These are phyloP conservation scores for Psidium friedrichsthalianum DNA, from an alignment of 345 rosid genomes.

Conservation along the genomic window DNA sequence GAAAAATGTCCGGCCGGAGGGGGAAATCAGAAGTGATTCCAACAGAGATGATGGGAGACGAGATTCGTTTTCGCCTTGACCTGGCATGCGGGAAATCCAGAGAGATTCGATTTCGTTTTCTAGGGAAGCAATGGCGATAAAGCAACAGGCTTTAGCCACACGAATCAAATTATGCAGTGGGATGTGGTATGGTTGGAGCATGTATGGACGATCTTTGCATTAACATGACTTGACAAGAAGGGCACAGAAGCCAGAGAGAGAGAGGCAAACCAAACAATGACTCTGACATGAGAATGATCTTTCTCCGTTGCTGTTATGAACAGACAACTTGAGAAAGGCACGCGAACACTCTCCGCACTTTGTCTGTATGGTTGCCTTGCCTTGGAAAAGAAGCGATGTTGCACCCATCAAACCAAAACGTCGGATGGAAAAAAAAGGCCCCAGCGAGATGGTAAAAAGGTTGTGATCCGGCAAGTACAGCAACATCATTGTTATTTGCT, in stretches of 20 bases:
- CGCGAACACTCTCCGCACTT: background rate
- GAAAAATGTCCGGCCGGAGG: background rate
- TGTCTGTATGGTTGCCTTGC: constrained; percentile 1
- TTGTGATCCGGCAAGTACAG: background rate
- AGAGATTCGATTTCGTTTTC: background rate
- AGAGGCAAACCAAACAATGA: background rate
- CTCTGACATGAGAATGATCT: background rate
- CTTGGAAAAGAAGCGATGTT: constrained; percentile 10
- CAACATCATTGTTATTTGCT: background rate
- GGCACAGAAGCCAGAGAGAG: background rate
- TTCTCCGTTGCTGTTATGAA: background rate
- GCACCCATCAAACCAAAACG: background rate
- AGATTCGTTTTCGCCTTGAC: background rate
- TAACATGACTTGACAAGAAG: background rate
- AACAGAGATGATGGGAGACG: background rate
- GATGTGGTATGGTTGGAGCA: background rate
- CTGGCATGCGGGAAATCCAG: background rate
- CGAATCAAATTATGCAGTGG: background rate
- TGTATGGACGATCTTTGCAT: background rate
- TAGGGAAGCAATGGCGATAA: background rate
- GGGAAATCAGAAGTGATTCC: background rate
- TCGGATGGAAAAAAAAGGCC: background rate
- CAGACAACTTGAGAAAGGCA: background rate
- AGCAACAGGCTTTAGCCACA: background rate
- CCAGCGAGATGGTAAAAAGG: background rate